Base-by-base conservation (phyloP, 2,329 filamentous ascomycete genomes). In the Cladophialophora bantiana region DNA sequence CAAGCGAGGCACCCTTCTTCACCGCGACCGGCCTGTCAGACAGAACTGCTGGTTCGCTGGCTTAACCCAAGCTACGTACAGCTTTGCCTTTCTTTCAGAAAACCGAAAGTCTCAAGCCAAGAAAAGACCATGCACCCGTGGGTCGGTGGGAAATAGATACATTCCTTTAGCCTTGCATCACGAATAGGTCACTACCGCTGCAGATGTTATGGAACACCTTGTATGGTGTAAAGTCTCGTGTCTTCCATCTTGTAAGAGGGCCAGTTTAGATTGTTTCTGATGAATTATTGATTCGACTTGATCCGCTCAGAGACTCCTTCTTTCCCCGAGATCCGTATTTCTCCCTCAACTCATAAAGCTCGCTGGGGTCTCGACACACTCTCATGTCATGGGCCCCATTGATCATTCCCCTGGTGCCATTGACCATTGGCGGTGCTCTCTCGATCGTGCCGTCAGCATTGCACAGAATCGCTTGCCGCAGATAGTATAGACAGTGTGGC, bases 381-480 rank as follows among this genome's bases (percentile, higher is more conserved):
- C 40, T 42, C 40, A 42, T 42, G n/a, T 42, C 40, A 12, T 42
- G 12, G n/a, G 40, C 40, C 10, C 40, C 40, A 42, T 42, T 42
- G 40, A 42, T 42, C 40, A 42, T 42, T n/a, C 40, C 40, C 40
- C 40, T 12, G 12, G 40, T 42, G n/a, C 40, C 40, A 42, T 42
- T 42, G 40, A 42, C 40, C 40, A 42, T 42, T 12, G 40, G 40
- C n/a, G 40, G 40, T n/a, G 40, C 2, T 4, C 40, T 42, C n/a
- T 42, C 40, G n/a, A 42, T 42, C n/a, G 40, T 42, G 3, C 40
- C 40, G n/a, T 42, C 40, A 42, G 40, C 40, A 42, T 42, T 42
- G 40, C 40, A 42, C 40, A 42, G 40, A 42, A 42, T 42, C 40
- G 40, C 40, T 31, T 54, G 52, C 15, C 52, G 52, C 52, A 54